Conservation (phyloP, 2,329 filamentous ascomycete species). For the Neofusicoccum parvum region DNA sequence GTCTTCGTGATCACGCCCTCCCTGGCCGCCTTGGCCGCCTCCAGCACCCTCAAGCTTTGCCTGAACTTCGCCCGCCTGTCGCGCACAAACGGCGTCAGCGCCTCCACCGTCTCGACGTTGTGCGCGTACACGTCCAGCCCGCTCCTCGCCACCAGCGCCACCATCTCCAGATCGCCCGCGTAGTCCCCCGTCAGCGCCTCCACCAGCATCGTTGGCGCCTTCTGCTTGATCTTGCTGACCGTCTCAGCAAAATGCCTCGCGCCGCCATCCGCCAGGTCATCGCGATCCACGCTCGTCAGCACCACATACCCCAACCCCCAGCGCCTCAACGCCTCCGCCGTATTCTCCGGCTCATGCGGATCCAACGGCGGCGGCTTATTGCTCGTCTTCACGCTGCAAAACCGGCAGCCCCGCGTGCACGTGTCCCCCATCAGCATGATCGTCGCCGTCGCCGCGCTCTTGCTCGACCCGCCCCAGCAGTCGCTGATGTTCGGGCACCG, state of each 20-base stretch:
- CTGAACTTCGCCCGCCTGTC: constrained; percentile 88
- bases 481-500: constrained; percentile 96
- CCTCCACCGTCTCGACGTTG: constrained; percentile 95
- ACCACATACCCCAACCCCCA: constrained; percentile 98
- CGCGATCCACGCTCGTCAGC: constrained; percentile 88
- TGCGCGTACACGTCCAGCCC: constrained; percentile 96
- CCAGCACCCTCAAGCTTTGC: constrained; percentile 78
- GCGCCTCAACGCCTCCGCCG: constrained; percentile 84
- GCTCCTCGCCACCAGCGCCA: constrained; percentile 77
- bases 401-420: constrained; percentile 92
- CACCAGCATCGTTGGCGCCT: constrained; percentile 71
- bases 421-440: constrained; percentile 99
- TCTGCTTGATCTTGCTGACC: constrained; percentile 85
- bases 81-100: constrained; percentile 82
- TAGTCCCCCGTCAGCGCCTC: constrained; percentile 89
- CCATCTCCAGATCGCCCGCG: constrained; percentile 82
- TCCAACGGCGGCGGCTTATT: constrained; percentile 78
- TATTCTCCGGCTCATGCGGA: constrained; percentile 95
- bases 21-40: constrained; percentile 76
- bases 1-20: constrained; percentile 94
- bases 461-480: constrained; percentile 92
- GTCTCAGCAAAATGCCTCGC: constrained; percentile 91
- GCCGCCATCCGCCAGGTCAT: constrained; percentile 87
- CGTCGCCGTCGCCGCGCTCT: constrained; percentile 89
- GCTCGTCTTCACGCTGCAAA: constrained; percentile 94